Base-by-base conservation (phyloP, 2,329 filamentous ascomycete genomes). In the Aspergillus terreus region DNA sequence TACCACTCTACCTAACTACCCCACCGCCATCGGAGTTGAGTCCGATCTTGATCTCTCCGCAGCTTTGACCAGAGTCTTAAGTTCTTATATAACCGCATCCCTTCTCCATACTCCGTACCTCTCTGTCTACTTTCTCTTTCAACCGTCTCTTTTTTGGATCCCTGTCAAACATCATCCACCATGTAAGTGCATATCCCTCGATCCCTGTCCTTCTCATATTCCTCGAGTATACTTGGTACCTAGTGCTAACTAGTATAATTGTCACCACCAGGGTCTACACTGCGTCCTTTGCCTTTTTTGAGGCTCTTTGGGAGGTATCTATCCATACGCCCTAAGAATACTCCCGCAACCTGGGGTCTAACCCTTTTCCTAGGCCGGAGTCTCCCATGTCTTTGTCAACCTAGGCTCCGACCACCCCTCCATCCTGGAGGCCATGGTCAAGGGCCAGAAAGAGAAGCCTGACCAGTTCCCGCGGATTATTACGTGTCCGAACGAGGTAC, bases 341-440 rank as follows among this genome's bases (percentile, higher is more conserved):
- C 19, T 14, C 17, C 40, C 7, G 2, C 19, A 23, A 19, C 7
- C 19, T 46, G 33, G 6, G 11, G 14, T 4, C 38, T 30, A 48
- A 46, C 21, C 17, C 9, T 7, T 50, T 44, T 35, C 36, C 45
- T 17, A 77, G 75, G 75, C 76, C 5, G 78, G 77, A 40, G 72
- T 80, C 45, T 75, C 70, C 30, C 72, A 79, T 67, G 72, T 77
- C 51, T 81, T 81, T 46, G 78, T 79, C 42, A 80, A 81, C 51
- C 62, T 80, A 6, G 78, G 78, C n/a, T 79, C 76, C 2, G 78
- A 81, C 49, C 78, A 92, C 63, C 88, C 88, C 2, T 85, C 83
- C 19, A 88, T 92, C 64, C 83, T 92, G 33, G 88, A 92, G 70
- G 88, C 88, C 10, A 90, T 92, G 70, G 84, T 89, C 57, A 88